phyloP scores from a whole-genome alignment of 2,329 filamentous ascomycete species.

The Chaetoscypha palmicola region DNA sequence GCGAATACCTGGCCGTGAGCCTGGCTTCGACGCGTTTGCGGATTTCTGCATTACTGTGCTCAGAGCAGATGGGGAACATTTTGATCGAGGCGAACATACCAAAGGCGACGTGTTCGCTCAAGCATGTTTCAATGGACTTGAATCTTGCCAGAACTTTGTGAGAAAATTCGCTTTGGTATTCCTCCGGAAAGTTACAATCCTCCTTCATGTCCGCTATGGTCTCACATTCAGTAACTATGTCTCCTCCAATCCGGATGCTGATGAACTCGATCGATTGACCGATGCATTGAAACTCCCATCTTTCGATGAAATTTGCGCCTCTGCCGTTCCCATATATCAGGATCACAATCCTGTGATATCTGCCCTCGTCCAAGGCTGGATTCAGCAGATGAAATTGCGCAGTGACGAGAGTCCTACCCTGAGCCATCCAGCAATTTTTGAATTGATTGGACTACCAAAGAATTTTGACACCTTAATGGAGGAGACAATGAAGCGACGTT shows the following conservation, averaged over 20 bases:
- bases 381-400: constrained; percentile 32
- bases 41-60: constrained; percentile 23
- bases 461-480: constrained; percentile 91
- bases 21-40: constrained; percentile 17
- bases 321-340: constrained; percentile 6
- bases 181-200: constrained; percentile 74
- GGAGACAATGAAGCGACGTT: constrained; percentile 75
- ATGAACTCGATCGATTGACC: constrained; percentile 78
- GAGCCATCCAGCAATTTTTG: constrained; percentile 86
- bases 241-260: constrained; percentile 54
- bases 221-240: constrained; percentile 75
- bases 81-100: constrained; percentile 2
- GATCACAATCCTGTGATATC: constrained; percentile 30
- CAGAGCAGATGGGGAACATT: constrained; percentile 8
- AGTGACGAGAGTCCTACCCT: constrained; percentile 22
- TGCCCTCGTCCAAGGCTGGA: constrained; percentile 60
- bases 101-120: constrained; percentile 43
- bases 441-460: constrained; percentile 84
- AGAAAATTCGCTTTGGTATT: constrained; percentile 85
- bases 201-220: constrained; percentile 82
- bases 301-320: constrained; percentile 66
- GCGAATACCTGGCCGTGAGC: constrained; percentile 1
- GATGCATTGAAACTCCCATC: constrained; percentile 68
- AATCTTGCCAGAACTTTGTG: constrained; percentile 53
- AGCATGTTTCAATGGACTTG: constrained; percentile 45